phyloP scores from a whole-genome alignment of 2,329 filamentous ascomycete genomes.

The Harringtonia aguacate region DNA sequence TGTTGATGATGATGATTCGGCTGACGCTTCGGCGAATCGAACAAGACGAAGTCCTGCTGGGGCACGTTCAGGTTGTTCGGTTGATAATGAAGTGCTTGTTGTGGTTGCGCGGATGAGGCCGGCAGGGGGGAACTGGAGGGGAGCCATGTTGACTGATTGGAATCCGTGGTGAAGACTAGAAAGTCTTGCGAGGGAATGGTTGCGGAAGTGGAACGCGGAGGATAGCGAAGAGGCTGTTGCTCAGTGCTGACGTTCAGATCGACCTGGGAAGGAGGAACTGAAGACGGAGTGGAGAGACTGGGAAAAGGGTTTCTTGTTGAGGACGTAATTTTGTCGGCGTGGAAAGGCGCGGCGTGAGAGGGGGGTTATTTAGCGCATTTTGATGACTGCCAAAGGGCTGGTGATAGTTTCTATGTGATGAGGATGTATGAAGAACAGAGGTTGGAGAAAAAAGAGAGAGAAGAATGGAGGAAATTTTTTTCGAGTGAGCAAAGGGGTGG shows the following conservation, averaged over 20 bases:
- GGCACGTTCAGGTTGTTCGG: conserved; percentile 29
- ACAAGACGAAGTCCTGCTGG: conserved; percentile 71
- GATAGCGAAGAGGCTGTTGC: conserved; percentile 46
- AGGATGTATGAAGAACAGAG: conserved; percentile 22
- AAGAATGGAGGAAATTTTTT: conserved; percentile 17
- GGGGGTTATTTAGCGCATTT: conserved; percentile 48
- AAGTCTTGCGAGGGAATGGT: conserved; percentile 57
- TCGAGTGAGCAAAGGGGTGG: no score
- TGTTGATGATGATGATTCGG: conserved; percentile 22
- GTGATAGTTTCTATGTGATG: conserved; percentile 21
- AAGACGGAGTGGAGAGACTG: conserved; percentile 29
- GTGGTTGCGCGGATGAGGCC: conserved; percentile 49
- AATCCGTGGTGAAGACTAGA: conserved; percentile 75
- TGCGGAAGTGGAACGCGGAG: conserved; percentile 39
- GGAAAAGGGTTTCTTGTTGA: conserved; percentile 21
- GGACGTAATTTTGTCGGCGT: conserved; percentile 44
- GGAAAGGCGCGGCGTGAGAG: conserved; percentile 21
- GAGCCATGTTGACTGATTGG: conserved; percentile 66
- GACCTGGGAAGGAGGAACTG: conserved; percentile 46
- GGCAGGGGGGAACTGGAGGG: conserved; percentile 57
- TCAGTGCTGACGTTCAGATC: conserved; percentile 59
- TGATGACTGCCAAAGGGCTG: conserved; percentile 27
- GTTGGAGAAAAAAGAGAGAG: conserved; percentile 6
- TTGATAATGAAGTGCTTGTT: conserved; percentile 34
- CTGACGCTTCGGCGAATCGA: conserved; percentile 39